phyloP scores from a whole-genome alignment of 169 alveolate genomes.

The Plasmodium gallinaceum region DNA sequence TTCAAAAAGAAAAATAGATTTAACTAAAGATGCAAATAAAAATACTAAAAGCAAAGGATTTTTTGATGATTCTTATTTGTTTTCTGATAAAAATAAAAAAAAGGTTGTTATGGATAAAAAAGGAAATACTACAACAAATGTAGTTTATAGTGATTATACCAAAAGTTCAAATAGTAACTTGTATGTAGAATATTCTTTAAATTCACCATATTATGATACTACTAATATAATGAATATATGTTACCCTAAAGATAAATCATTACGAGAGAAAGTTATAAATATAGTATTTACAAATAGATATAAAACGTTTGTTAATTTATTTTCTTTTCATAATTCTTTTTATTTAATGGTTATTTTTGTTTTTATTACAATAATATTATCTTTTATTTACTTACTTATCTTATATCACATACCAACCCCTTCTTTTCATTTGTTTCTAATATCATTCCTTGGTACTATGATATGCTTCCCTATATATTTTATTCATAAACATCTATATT shows the following conservation, averaged over 20 bases:
- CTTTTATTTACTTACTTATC: constrained; percentile 23
- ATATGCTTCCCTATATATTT: constrained; percentile 41
- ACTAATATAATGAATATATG: constrained; percentile 62
- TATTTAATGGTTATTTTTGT: constrained; percentile 25
- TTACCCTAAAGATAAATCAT: constrained; percentile 48
- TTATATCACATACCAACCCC: constrained; percentile 20
- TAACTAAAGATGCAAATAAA: constrained; percentile 11
- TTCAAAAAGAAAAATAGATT: background rate
- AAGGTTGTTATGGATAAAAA: constrained; percentile 20
- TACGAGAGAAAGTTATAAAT: constrained; percentile 48
- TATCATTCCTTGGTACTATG: constrained; percentile 9
- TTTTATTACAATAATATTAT: constrained; percentile 9
- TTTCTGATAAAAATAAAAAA: constrained; percentile 22
- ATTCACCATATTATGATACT: constrained; percentile 61
- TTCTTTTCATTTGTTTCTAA: constrained; percentile 29
- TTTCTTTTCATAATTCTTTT: constrained; percentile 44
- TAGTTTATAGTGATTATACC: constrained; percentile 62
- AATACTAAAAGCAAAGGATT: constrained; percentile 9
- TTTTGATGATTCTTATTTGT: constrained; percentile 27
- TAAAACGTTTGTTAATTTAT: constrained; percentile 58
- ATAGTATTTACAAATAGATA: constrained; percentile 53
- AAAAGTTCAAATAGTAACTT: constrained; percentile 50
- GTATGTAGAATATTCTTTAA: constrained; percentile 67
- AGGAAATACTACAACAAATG: constrained; percentile 57
- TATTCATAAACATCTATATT: constrained; percentile 62